Base-by-base conservation (phyloP, 179 eudicot genomes). In the Spergularia azorica region DNA sequence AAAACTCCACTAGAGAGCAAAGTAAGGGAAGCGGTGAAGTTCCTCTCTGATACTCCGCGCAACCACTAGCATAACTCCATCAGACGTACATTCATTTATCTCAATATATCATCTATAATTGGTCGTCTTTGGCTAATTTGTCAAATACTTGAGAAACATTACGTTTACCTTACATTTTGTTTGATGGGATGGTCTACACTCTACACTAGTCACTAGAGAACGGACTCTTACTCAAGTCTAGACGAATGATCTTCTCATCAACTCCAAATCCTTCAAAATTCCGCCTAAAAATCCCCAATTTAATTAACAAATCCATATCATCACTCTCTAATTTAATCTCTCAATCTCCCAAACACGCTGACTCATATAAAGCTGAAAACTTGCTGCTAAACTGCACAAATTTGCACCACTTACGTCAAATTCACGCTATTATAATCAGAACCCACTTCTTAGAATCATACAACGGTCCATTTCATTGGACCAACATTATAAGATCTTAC, bases 401-500 rank as follows among this genome's bases (percentile, higher is more conserved):
- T 38, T 62, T 89, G 62, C 32, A 64, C 11, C 83, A 89, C 55
- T 80, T 88, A 15, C 83, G 75, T 76, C 88, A 85, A 80, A 56
- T 81, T 2, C 88, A 90, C 72, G 87, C 91, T 76, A 85, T 72
- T 38, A 70, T 89, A 8, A 82, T 92, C 56, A 81, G 79, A 86
- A 87, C 87, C 88, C 90, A 86, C 17, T 79, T 81, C 80, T 81
- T 93, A 5, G 77, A 87, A 72, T 77, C 66, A 1, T 48, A 85
- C 48, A 68, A 80, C 21, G 59, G 36, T 9, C 75, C 92, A 51
- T 81, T 89, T 75, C 74, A 87, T 48, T 93, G 88, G 88, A 91
- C 91, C 80, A 82, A 72, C 78, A 67, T 93, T 11, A 87, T 87
- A 36, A 83, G 92, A 84, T 76, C 88, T 32, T 93, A 86, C 79